Base-by-base conservation (phyloP, 2,329 filamentous ascomycete genomes). In the Talaromyces sp. region DNA sequence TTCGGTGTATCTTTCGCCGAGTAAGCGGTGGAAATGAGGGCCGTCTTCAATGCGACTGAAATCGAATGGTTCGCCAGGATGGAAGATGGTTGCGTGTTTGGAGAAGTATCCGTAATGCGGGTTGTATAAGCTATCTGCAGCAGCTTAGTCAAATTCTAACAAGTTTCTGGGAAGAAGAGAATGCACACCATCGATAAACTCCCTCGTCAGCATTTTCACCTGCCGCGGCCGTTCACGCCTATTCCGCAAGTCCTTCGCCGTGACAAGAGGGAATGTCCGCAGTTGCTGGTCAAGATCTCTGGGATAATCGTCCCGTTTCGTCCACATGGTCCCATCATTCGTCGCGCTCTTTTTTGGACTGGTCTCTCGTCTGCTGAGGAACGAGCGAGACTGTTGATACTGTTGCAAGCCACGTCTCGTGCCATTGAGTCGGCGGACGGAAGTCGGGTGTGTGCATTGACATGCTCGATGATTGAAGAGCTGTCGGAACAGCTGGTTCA, bases 151-250 rank as follows among this genome's bases (percentile, higher is more conserved):
- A 50, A 33, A 7, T 2, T 16, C 7, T 2, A 50, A 13, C 13
- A n/a, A 9, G 10, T 41, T 16, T 6, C n/a, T 3, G 19, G 16
- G 27, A 7, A 6, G 14, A 43, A 50, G 47, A 39, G 16, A 50
- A 37, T 35, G n/a, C 41, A 56, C 70, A 93, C 91, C 93, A 77
- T 99, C 95, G 74, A 99, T 95, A 75, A 99, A 99, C 83, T 99
- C 96, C 69, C 96, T 87, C 75, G 96, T 91, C 73, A 97, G 81
- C 95, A 99, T 99, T 85, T 97, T 97, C 70, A 97, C 93, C 76
- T 90, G 86, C 73, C 86, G 87, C 52, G 95, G 95, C 73, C 95
- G 84, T 74, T 96, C 89, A 62, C 82, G 88, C 62, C 90, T 85
- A 69, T 79, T 82, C 70, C 89, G 88, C 70, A 99, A 81, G 67